Evolutionary conservation across 306 rosid species (phyloP).

Genomic region (Malus fusca): DNA sequence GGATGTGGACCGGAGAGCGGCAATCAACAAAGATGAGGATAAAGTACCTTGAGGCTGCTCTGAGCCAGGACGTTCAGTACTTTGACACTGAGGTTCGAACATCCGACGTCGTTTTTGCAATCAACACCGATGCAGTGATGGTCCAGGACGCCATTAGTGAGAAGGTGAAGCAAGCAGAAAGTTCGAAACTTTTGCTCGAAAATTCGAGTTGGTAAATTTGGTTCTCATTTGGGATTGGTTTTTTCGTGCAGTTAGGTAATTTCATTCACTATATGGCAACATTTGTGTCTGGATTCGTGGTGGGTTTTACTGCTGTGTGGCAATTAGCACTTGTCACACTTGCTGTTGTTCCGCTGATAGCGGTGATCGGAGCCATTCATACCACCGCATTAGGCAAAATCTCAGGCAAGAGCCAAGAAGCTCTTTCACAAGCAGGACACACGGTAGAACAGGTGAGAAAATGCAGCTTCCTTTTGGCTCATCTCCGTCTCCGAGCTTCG

Average conservation of each 20-base stretch:
- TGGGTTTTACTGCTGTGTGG: constrained; percentile 97
- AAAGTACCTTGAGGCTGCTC: constrained; percentile 81
- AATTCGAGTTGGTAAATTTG: neutral
- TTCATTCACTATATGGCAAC: constrained; percentile 97
- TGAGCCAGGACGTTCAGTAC: constrained; percentile 83
- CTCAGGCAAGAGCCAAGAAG: constrained; percentile 81
- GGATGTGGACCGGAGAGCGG: constrained; percentile 99
- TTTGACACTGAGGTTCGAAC: constrained; percentile 93
- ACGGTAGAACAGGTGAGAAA: constrained; percentile 74
- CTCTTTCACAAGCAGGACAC: constrained; percentile 92
- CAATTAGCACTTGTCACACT: constrained; percentile 92
- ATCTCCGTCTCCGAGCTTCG: neutral
- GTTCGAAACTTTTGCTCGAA: neutral
- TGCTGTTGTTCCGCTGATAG: constrained; percentile 92
- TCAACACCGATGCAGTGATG: constrained; percentile 88
- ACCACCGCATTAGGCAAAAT: constrained; percentile 76
- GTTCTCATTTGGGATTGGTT: neutral
- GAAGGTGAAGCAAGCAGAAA: constrained; percentile 49
- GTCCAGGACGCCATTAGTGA: constrained; percentile 98
- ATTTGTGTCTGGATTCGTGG: constrained; percentile 89
- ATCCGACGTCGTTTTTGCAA: constrained; percentile 86
- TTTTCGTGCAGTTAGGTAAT: constrained; percentile 77
- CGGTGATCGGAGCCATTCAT: constrained; percentile 84
- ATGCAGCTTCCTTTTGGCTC: neutral
- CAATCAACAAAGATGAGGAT: constrained; percentile 96